Base-by-base conservation (phyloP, 768 basidiomycete genomes). In the Panaeolus papilionaceus region DNA sequence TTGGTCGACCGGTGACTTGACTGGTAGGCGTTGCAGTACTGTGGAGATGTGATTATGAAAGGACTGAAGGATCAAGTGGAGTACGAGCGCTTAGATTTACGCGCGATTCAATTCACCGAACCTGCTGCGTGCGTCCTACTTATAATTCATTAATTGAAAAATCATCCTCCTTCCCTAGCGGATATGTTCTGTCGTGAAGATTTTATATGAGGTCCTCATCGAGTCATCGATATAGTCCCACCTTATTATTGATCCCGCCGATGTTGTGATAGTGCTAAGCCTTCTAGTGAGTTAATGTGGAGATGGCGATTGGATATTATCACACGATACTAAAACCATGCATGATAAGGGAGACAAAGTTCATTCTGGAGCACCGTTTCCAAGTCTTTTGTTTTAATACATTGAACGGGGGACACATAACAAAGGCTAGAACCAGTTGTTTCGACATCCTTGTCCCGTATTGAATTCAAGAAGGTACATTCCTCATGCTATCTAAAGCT, bases 191-290 rank as follows among this genome's bases (percentile, higher is more conserved):
- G 33, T 5, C 3, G 1, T 33, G 2, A 33, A 33, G 33, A 33
- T 33, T 33, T 33, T 33, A 3, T 33, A 33, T 33, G 33, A 33
- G 33, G 33, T 33, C 33, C 33, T 33, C 33, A 33, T 33, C 5
- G 33, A 33, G 33, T 5, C 33, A 33, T 33, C 33, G 33, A 33
- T 42, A 16, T 4, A 2, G 47, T 49, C 47, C 23, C 47, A 49
- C 23, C 20, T 0, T 10, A 18, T 47, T 47, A 47, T 47, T 47
- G 45, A 18, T 20, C 20, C 45, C 45, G 45, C 45, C 18, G 16
- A 16, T 33, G 54, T 58, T 33, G 14, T 58, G 54, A 14, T 58
- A 33, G 3, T 58, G 54, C 54, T 58, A 58, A 58, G 54, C 49
- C 37, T 33, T 51, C 7, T 51, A 1, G 26, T 20, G 26, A 51